phyloP scores from a whole-genome alignment of 2,329 filamentous ascomycete species.

The Exophiala oligosperma region DNA sequence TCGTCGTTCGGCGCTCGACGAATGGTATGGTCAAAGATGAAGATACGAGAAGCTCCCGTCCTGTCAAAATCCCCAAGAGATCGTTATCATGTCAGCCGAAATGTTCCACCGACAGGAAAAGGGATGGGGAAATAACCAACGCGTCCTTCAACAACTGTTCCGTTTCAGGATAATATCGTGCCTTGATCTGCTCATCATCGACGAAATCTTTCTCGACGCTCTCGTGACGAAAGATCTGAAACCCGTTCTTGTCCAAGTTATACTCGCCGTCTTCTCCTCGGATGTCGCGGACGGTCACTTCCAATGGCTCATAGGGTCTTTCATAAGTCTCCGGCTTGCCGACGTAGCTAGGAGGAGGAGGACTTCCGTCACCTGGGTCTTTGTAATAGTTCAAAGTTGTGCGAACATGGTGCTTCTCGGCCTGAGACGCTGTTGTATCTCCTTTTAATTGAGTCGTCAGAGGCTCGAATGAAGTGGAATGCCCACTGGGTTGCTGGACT shows the following conservation, averaged over 20 bases:
- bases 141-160: slow-evolving; percentile 38
- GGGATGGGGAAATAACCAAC: slow-evolving; percentile 22
- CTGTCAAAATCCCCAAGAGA: slow-evolving; percentile 34
- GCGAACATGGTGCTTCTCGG: slow-evolving; percentile 28
- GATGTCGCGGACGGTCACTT: slow-evolving; percentile 43
- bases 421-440: neutral
- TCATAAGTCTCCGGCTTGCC: slow-evolving; percentile 33
- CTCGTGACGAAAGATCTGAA: slow-evolving; percentile 38
- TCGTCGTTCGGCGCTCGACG: slow-evolving; percentile 43
- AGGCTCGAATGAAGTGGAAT: slow-evolving; percentile 30
- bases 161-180: slow-evolving; percentile 37
- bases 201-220: slow-evolving; percentile 37
- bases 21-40: slow-evolving; percentile 66
- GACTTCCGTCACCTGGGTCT: slow-evolving; percentile 30
- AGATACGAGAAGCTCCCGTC: slow-evolving; percentile 57
- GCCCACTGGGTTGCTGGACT: slow-evolving; percentile 28
- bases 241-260: slow-evolving; percentile 43
- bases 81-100: no score
- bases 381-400: slow-evolving; percentile 33
- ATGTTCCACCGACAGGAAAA: no score
- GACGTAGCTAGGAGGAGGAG: slow-evolving; percentile 28
- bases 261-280: slow-evolving; percentile 45
- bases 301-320: slow-evolving; percentile 26
- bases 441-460: slow-evolving; percentile 17
- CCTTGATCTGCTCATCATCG: slow-evolving; percentile 38